Evolutionary conservation across 345 rosid species (phyloP).

Genomic region (Linum tenue): DNA sequence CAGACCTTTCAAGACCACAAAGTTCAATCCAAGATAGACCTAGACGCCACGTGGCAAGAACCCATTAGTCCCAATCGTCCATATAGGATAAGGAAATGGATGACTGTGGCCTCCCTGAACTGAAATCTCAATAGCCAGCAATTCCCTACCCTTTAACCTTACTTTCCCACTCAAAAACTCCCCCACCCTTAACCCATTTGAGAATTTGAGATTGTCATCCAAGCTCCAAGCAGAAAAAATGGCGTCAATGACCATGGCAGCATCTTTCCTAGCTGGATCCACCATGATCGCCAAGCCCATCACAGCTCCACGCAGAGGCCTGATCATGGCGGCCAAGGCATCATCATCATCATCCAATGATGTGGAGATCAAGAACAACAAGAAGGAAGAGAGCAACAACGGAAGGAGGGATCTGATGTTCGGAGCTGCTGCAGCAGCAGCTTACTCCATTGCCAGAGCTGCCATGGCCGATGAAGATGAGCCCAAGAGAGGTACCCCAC

Average conservation of each 20-base stretch:
- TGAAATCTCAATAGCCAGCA: neutral
- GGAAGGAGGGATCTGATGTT: conserved; percentile 61
- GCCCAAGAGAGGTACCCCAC: conserved; percentile 34
- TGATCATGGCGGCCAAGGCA: conserved; percentile 19
- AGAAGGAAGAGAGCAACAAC: conserved; percentile 14
- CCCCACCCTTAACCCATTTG: neutral
- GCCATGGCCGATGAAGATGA: conserved; percentile 39
- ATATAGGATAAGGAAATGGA: neutral
- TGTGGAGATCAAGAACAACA: conserved; percentile 13
- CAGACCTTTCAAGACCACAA: neutral
- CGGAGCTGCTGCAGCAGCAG: conserved; percentile 38
- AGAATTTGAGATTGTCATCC: neutral
- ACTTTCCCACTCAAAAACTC: neutral
- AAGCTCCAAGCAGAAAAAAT: conserved; percentile 6
- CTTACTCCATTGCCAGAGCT: conserved; percentile 27
- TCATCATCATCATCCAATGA: conserved; percentile 7
- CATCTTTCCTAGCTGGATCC: conserved; percentile 17
- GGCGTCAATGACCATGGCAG: conserved; percentile 25
- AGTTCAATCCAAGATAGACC: neutral
- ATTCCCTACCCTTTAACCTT: neutral
- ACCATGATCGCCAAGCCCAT: conserved; percentile 10
- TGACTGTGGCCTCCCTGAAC: neutral
- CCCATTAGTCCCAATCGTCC: neutral
- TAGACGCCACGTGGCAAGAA: neutral
- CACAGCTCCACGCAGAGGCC: conserved; percentile 10